Conservation (phyloP, 2,329 filamentous ascomycete genomes). For the Aspergillus terreus region DNA sequence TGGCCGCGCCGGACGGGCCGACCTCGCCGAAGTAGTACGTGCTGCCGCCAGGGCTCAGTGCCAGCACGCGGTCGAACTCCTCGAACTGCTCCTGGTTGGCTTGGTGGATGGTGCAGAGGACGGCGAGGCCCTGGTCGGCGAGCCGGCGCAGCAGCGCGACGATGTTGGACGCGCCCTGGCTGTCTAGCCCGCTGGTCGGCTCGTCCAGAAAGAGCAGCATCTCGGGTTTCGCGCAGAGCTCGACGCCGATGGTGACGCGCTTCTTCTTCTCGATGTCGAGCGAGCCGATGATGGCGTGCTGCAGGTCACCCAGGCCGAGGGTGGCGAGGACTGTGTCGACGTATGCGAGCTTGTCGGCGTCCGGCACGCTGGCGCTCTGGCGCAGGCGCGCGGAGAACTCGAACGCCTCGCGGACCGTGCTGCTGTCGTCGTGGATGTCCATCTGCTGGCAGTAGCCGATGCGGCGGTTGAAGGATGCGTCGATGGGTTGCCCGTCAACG, state of each 20-base stretch:
- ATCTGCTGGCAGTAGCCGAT: conserved; percentile 68
- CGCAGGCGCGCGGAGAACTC: conserved; percentile 62
- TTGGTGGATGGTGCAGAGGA: conserved; percentile 68
- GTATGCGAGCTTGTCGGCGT: conserved; percentile 57
- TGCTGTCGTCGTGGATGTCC: conserved; percentile 64
- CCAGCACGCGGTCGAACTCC: conserved; percentile 65
- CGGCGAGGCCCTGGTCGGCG: conserved; percentile 58
- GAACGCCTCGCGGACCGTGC: conserved; percentile 62
- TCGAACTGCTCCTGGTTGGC: conserved; percentile 60
- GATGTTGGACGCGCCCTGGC: conserved; percentile 61
- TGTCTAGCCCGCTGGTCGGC: conserved; percentile 63
- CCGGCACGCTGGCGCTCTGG: conserved; percentile 48
- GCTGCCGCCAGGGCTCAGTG: conserved; percentile 62
- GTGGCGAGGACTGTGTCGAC: conserved; percentile 60
- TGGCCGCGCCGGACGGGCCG: conserved; percentile 57
- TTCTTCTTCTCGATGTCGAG: conserved; percentile 65
- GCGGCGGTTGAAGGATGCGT: conserved; percentile 58
- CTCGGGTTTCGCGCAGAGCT: conserved; percentile 63
- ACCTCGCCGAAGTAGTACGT: conserved; percentile 67
- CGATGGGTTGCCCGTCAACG: conserved; percentile 58
- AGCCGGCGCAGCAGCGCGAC: conserved; percentile 62
- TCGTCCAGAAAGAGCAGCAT: conserved; percentile 65
- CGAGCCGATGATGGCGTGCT: conserved; percentile 59
- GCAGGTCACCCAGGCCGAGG: conserved; percentile 56
- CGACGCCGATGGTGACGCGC: conserved; percentile 65